phyloP scores from a whole-genome alignment of 2,329 filamentous ascomycete species.

The Phialocephala subalpina region DNA sequence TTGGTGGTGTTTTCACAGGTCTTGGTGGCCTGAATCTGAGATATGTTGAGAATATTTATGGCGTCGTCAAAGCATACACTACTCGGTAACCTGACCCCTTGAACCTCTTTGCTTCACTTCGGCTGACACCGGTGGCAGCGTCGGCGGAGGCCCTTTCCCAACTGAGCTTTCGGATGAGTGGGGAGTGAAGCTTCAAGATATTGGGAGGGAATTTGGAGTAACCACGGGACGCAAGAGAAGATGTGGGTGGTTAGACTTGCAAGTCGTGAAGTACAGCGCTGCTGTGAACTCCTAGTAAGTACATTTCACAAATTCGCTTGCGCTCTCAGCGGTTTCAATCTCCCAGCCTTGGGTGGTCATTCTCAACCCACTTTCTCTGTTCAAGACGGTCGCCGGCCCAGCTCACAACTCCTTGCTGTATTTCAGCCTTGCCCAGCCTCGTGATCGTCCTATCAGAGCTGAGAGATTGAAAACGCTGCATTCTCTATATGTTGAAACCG shows the following conservation, averaged over 20 bases:
- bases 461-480: too few relatives aligned
- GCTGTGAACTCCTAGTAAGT: conserved; percentile 22
- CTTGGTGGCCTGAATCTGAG: conserved; percentile 48
- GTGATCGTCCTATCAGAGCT: too few relatives aligned
- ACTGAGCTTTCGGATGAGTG: conserved; percentile 61
- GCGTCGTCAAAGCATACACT: conserved; percentile 70
- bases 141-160: conserved; percentile 70
- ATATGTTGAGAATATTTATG: conserved; percentile 64
- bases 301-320: too few relatives aligned
- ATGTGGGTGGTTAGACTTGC: conserved; percentile 66
- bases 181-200: conserved; percentile 56
- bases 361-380: too few relatives aligned
- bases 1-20: conserved; percentile 68
- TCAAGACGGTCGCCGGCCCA: too few relatives aligned
- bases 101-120: not conserved
- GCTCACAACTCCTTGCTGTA: too few relatives aligned
- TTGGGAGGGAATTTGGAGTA: conserved; percentile 50
- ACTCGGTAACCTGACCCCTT: conserved; percentile 17
- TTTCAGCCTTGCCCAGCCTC: too few relatives aligned
- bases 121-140: conserved; percentile 38
- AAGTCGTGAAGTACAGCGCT: conserved; percentile 50
- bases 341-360: too few relatives aligned
- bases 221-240: conserved; percentile 59
- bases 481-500: too few relatives aligned
- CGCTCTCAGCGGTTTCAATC: too few relatives aligned